These are phyloP conservation scores for Lantana camara DNA, from an alignment of 257 asterid species.

Conservation along the genomic window DNA sequence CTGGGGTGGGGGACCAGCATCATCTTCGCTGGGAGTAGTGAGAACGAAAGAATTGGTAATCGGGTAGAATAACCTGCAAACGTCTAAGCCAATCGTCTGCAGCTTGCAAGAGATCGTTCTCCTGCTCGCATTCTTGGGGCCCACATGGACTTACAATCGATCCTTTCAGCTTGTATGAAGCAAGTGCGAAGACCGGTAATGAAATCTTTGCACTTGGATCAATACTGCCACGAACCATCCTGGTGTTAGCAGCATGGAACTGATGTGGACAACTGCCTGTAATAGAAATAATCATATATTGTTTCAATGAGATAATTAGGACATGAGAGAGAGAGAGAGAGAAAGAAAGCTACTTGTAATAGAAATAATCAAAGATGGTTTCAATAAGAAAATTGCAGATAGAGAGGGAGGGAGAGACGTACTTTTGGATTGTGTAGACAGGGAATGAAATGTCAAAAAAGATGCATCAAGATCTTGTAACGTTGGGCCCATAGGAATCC, in stretches of 20 bases:
- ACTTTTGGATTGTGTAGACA: conserved; percentile 71
- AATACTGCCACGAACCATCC: conserved; percentile 32
- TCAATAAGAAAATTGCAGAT: conserved; percentile 16
- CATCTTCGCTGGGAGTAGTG: conserved; percentile 50
- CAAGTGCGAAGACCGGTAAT: conserved; percentile 78
- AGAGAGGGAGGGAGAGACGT: conserved; percentile 25
- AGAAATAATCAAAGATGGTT: background rate
- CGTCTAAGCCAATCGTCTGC: conserved; percentile 66
- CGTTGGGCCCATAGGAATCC: conserved; percentile 57
- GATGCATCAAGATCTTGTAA: conserved; percentile 57
- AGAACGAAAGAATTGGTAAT: conserved; percentile 62
- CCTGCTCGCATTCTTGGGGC: conserved; percentile 68
- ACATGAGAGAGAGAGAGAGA: conserved; percentile 22
- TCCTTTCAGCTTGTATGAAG: conserved; percentile 71
- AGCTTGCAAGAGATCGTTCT: conserved; percentile 54
- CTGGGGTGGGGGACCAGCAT: background rate
- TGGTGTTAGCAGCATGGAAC: conserved; percentile 43
- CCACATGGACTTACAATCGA: conserved; percentile 59
- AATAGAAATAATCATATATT: conserved; percentile 5
- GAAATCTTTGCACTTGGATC: conserved; percentile 54
- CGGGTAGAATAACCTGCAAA: conserved; percentile 59
- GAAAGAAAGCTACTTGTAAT: conserved; percentile 41
- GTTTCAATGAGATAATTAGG: conserved; percentile 10
- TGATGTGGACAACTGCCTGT: conserved; percentile 42
- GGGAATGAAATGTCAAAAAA: conserved; percentile 49